Evolutionary conservation across 495 filamentous ascomycete genomes (phyloP).

Genomic region (Aspergillus avenaceus): DNA sequence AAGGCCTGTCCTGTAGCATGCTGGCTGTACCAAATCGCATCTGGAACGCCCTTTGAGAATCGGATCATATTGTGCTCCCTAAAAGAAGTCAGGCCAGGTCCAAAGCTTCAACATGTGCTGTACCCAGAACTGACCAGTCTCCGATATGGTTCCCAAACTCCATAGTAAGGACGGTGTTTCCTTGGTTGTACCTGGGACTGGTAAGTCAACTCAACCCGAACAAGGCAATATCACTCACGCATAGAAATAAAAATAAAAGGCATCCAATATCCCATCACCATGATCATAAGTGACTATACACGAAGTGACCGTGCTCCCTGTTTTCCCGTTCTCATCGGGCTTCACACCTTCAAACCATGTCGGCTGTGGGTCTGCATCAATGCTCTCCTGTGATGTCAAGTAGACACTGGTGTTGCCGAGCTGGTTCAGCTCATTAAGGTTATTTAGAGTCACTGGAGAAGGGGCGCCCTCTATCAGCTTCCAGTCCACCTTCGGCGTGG

Average conservation of each 20-base stretch:
- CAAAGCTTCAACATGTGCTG: background rate
- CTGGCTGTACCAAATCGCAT: slow-evolving; percentile 60
- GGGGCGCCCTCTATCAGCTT: slow-evolving; percentile 34
- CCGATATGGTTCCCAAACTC: slow-evolving; percentile 61
- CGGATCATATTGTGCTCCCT: slow-evolving; percentile 68
- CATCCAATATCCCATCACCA: slow-evolving; percentile 52
- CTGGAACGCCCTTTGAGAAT: slow-evolving; percentile 53
- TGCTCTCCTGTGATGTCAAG: slow-evolving; percentile 55
- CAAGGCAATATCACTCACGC: slow-evolving; percentile 31
- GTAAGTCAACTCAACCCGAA: background rate
- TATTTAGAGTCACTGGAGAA: slow-evolving; percentile 49
- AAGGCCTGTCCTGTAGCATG: slow-evolving; percentile 62
- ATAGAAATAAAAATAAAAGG: slow-evolving; percentile 69
- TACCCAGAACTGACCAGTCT: slow-evolving; percentile 44
- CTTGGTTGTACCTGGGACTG: slow-evolving; percentile 43
- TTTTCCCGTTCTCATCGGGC: slow-evolving; percentile 46
- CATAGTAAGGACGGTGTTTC: slow-evolving; percentile 43
- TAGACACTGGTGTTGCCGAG: slow-evolving; percentile 49
- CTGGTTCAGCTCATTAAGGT: slow-evolving; percentile 50
- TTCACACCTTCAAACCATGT: slow-evolving; percentile 49
- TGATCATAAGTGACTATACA: slow-evolving; percentile 56
- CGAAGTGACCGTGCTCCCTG: slow-evolving; percentile 39
- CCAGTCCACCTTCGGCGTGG: slow-evolving; percentile 51
- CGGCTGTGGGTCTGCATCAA: slow-evolving; percentile 45
- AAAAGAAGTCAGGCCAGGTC: background rate